Evolutionary conservation across 2,329 filamentous ascomycete species (phyloP), one percentile per base, ranked within the genome.

Genomic region (Colletotrichum spinosum): DNA sequence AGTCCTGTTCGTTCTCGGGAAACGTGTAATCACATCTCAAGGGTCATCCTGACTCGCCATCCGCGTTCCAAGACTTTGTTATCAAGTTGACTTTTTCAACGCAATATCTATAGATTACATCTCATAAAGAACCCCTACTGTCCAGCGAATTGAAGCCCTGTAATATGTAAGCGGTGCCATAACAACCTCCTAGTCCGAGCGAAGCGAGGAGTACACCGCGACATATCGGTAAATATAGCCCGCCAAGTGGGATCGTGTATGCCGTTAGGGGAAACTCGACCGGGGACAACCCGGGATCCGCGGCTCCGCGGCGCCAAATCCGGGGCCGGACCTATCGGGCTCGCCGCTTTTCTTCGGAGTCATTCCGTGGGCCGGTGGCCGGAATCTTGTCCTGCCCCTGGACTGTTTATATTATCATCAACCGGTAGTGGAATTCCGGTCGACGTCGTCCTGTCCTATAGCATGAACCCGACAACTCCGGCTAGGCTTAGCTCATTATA

Each of bases 301-400:
- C 34, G 39, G 33, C 15, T 13, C n/a, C 38, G 25, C 3, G 11
- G 13, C 38, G 46, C 35, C 38, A 33, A 9, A 50, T 37, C 17
- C n/a, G 55, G 55, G 55, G 55, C 55, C 42, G 44, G 52, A 35
- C 44, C 44, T 55, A 13, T 65, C 62, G 57, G 57, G 13, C 41
- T 65, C 44, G 38, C 57, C 51, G 62, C 41, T 15, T 17, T 41
- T 25, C 25, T 15, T n/a, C 44, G 51, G 51, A n/a, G 17, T 41
- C 45, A 42, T 51, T 39, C 35, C 44, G 44, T 49, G 61, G 25
- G 57, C 45, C 51, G 62, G n/a, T 52, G 25, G 35, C 7, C 45
- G 38, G 25, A 9, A 25, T 17, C 12, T 25, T 25, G 25, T 25
- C 25, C 25, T 25, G 25, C 25, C 25, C 3, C 25, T 25, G 25